Conservation (phyloP, 176 grass and related monocot genomes). For the Poa annua region DNA sequence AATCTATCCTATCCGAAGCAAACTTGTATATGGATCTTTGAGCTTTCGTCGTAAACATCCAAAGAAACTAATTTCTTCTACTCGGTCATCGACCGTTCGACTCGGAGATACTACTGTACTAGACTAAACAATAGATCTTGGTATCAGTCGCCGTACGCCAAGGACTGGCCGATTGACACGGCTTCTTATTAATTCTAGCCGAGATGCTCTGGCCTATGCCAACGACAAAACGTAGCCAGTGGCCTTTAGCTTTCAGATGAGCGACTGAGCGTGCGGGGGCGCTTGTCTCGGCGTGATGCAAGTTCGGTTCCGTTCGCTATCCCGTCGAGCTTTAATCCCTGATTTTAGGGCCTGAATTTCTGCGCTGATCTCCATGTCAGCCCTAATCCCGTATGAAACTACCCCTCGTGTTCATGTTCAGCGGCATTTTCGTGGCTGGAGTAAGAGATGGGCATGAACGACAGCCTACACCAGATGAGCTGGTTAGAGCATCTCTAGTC, state of each 20-base stretch:
- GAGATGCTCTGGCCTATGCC: not conserved
- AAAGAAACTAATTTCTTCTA: not conserved
- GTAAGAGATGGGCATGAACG: no score
- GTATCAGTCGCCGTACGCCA: constrained; percentile 5
- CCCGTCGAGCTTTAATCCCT: not conserved
- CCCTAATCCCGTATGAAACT: no score
- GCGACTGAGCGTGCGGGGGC: not conserved
- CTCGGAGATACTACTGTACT: no score
- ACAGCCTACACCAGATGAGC: no score
- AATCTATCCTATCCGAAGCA: no score
- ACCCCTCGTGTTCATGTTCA: not conserved
- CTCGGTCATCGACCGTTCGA: no score
- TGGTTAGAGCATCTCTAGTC: no score
- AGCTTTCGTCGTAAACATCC: not conserved
- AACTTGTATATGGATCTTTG: no score
- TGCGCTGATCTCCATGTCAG: no score
- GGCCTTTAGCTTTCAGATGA: constrained; percentile 7
- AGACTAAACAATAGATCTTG: not conserved
- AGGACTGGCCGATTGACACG: constrained; percentile 12
- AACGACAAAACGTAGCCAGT: not conserved
- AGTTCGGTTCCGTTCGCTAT: not conserved
- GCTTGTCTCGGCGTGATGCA: constrained; percentile 29
- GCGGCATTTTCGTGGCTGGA: no score
- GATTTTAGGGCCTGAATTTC: no score
- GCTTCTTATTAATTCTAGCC: not conserved